These are phyloP conservation scores for Magnaporthiopsis incrustans DNA, from an alignment of 2,329 filamentous ascomycete species.

Conservation along the genomic window DNA sequence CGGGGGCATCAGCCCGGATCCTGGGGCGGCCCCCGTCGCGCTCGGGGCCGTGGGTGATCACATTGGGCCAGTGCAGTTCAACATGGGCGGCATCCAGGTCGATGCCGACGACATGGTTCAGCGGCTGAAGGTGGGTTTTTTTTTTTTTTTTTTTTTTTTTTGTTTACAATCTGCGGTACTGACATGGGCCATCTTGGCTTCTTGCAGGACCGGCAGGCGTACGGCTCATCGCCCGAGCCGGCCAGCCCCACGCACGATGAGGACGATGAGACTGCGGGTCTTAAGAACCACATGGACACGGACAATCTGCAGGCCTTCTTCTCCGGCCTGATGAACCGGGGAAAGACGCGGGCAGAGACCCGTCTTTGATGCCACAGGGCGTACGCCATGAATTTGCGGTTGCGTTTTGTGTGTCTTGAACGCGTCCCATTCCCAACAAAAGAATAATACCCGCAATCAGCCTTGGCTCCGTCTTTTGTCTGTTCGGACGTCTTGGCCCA, in stretches of 20 bases:
- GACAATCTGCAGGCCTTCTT: slow-evolving; percentile 54
- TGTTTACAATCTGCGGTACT: not conserved
- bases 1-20: slow-evolving; percentile 27
- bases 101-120: slow-evolving; percentile 91
- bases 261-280: slow-evolving; percentile 22
- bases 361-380: not conserved
- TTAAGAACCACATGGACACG: slow-evolving; percentile 33
- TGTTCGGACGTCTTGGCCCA: not conserved
- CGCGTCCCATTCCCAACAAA: not conserved
- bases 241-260: slow-evolving; percentile 26
- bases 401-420: not conserved
- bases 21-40: slow-evolving; percentile 21
- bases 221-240: slow-evolving; percentile 37
- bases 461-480: not conserved
- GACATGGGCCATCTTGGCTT: not conserved
- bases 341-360: slow-evolving; percentile 14
- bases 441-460: not conserved
- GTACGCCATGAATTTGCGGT: not conserved
- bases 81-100: slow-evolving; percentile 95
- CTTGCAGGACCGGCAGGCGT: slow-evolving; percentile 47
- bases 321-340: slow-evolving; percentile 50
- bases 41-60: slow-evolving; percentile 56
- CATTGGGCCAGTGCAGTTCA: slow-evolving; percentile 93
- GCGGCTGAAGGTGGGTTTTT: slow-evolving; percentile 61
- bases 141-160: too few relatives aligned